Conservation (phyloP, 2,329 filamentous ascomycete species). For the Lasiodiplodia theobromae region DNA sequence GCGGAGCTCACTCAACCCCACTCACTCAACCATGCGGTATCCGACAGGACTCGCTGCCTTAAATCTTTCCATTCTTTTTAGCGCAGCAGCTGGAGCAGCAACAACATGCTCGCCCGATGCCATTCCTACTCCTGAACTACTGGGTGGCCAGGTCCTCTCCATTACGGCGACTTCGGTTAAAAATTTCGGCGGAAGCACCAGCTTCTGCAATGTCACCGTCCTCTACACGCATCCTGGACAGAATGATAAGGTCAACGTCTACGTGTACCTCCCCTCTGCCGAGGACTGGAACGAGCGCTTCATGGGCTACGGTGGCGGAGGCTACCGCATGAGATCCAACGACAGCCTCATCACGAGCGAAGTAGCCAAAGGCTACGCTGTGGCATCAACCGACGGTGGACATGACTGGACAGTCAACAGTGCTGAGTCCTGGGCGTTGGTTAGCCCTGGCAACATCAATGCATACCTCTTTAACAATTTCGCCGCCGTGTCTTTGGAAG, state of each 20-base stretch:
- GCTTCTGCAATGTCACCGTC: constrained; percentile 48
- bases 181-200: background rate
- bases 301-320: constrained; percentile 35
- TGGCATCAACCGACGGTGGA: constrained; percentile 17
- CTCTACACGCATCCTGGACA: constrained; percentile 48
- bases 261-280: constrained; percentile 42
- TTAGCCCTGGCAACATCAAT: constrained; percentile 29
- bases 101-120: constrained; percentile 1
- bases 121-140: constrained; percentile 11
- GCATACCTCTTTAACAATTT: constrained; percentile 26
- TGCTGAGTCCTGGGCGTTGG: constrained; percentile 31
- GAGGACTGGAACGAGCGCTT: constrained; percentile 36
- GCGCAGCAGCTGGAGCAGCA: background rate
- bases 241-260: constrained; percentile 43
- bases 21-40: background rate
- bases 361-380: background rate
- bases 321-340: constrained; percentile 28
- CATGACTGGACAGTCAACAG: constrained; percentile 12
- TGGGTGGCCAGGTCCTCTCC: constrained; percentile 14
- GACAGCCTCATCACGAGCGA: background rate
- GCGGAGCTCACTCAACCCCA: background rate
- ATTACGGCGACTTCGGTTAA: constrained; percentile 10
- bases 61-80: background rate
- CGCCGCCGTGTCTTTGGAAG: constrained; percentile 20
- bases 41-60: background rate